Evolutionary conservation across 202 grass and related monocot species (phyloP), one percentile per base, ranked within the genome.

Genomic region (Bolboschoenoplectus hybrid): DNA sequence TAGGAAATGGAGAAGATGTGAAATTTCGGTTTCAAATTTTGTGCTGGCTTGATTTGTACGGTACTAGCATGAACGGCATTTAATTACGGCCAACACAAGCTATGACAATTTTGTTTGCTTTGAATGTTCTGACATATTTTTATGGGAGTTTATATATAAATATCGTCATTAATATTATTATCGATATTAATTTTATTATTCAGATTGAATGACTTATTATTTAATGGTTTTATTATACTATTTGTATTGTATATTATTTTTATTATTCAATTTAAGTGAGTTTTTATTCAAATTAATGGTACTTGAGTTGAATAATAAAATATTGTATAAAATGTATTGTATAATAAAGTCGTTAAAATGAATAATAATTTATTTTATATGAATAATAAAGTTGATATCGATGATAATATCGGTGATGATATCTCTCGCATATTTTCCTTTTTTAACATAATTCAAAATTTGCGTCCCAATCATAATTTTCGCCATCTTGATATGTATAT

Each of bases 101-200:
- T 20, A 53, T 51, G 13, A 70, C 12, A 66, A 66, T 69, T 68
- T 77, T 55, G 12, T 77, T 77, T n/a, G 5, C 34, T 38, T 63
- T 68, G 20, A 83, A 83, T 83, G 9, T 63, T 65, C 57, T 41
- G 38, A 45, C 38, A 4, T 40, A 3, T 64, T 34, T 35, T 26
- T 64, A 26, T 26, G 26, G 0, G 26, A 26, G 26, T 0, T 26
- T 0, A 26, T 26, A 26, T 0, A 26, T 26, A 26, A 26, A 26
- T 64, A 34, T 52, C 50, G 9, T 5, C 2, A 61, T 61, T 61
- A 61, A 61, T 61, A 47, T 26, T 26, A 26, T 26, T 26, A 26
- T 26, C 26, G 26, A 26, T 26, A 26, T 26, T 26, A 26, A 26
- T 26, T 26, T 26, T 26, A 26, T 26, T 26, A 26, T 26, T 26